These are phyloP conservation scores for Colletotrichum chrysophilum DNA, from an alignment of 2,329 filamentous ascomycete genomes.

Conservation along the genomic window DNA sequence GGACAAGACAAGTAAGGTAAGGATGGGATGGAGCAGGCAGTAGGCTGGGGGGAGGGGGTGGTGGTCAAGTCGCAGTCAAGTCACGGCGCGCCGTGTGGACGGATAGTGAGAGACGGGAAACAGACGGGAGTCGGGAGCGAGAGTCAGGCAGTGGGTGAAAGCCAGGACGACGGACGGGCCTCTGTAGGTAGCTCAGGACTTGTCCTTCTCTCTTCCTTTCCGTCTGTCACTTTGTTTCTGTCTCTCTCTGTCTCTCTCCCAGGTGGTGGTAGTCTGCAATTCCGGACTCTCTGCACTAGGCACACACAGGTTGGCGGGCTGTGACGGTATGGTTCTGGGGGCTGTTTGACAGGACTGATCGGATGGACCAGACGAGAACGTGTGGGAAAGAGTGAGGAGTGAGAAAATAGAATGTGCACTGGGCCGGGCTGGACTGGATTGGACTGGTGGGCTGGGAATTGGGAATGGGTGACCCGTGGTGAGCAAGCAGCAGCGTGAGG, in stretches of 20 bases:
- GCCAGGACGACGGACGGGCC: background rate
- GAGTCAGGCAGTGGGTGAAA: background rate
- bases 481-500: background rate
- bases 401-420: constrained; percentile 21
- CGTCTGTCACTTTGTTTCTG: background rate
- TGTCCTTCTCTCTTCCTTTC: background rate
- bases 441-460: background rate
- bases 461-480: background rate
- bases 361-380: background rate
- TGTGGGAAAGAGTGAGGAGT: constrained; percentile 2
- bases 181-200: background rate
- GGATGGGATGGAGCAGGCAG: background rate
- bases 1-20: background rate
- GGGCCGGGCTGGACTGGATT: background rate
- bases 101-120: background rate
- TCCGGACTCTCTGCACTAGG: background rate
- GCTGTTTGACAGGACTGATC: background rate
- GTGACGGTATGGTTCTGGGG: background rate
- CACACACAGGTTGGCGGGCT: background rate
- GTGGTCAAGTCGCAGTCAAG: background rate
- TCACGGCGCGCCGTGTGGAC: background rate
- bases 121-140: background rate
- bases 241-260: background rate
- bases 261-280: background rate
- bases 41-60: background rate